These are phyloP conservation scores for Penicillium sp. DNA, from an alignment of 2,329 filamentous ascomycete genomes.

Conservation along the genomic window DNA sequence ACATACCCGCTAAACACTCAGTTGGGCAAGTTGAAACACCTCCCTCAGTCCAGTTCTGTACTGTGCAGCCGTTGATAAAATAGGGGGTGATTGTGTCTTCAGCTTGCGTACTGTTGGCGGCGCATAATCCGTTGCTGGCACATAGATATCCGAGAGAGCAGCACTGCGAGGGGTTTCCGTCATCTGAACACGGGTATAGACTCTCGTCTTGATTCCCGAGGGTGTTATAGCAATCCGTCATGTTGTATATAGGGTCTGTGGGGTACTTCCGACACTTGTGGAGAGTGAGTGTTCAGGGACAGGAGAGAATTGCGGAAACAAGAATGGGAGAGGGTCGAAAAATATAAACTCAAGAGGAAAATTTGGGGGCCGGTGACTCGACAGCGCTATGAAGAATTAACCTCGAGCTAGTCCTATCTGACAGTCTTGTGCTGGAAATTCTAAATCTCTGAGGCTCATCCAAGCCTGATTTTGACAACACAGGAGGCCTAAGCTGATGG, in stretches of 20 bases:
- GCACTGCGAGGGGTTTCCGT: not conserved
- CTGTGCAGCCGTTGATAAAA: not conserved
- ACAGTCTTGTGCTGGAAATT: not conserved
- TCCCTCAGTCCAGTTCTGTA: not conserved
- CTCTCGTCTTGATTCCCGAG: not conserved
- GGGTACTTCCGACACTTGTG: not conserved
- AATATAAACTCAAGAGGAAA: not conserved
- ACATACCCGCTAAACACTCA: not conserved
- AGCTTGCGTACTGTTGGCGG: not conserved
- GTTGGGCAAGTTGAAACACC: not conserved
- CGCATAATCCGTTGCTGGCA: not conserved
- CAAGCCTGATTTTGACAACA: not conserved
- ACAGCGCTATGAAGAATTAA: not conserved
- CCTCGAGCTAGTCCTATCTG: not conserved
- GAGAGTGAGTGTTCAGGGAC: not conserved
- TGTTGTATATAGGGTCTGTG: not conserved
- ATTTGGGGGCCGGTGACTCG: not conserved
- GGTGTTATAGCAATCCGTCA: not conserved
- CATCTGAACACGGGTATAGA: not conserved
- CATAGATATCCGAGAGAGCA: not conserved
- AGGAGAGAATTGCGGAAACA: not conserved
- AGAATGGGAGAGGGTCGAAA: not conserved
- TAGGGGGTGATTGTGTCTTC: not conserved
- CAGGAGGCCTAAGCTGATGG: not conserved
- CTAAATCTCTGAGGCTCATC: not conserved